These are phyloP conservation scores for Hymenoscyphus fraxineus DNA, from an alignment of 2,329 filamentous ascomycete genomes.

Conservation along the genomic window DNA sequence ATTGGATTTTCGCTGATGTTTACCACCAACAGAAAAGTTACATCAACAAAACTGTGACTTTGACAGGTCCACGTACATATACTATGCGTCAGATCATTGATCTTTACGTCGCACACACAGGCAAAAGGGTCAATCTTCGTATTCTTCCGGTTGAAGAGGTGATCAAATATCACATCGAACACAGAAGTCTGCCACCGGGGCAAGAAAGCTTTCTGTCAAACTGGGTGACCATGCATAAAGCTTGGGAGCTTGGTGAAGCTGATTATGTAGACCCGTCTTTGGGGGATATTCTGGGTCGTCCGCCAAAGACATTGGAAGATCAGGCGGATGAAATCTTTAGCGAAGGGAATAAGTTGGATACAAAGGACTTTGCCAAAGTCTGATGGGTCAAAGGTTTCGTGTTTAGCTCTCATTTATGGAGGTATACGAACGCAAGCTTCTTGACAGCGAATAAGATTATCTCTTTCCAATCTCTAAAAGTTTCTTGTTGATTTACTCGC, in stretches of 20 bases:
- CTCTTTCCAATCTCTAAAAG: neutral
- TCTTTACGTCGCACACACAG: neutral
- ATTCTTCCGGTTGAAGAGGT: neutral
- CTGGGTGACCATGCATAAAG: neutral
- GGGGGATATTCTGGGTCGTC: neutral
- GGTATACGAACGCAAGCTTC: too few species aligned
- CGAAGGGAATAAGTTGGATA: neutral
- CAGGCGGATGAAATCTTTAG: neutral
- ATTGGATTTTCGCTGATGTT: neutral
- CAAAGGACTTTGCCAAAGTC: neutral
- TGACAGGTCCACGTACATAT: neutral
- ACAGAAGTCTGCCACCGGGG: neutral
- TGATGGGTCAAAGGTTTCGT: neutral
- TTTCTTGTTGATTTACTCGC: too few species aligned
- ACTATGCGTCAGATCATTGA: neutral
- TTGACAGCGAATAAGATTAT: neutral
- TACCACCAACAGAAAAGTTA: neutral
- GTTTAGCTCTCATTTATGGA: too few species aligned
- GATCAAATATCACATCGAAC: neutral
- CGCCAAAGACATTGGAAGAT: neutral
- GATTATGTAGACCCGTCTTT: neutral
- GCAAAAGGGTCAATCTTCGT: neutral
- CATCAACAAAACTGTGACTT: neutral
- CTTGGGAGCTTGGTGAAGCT: neutral
- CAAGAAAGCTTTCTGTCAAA: neutral